These are phyloP conservation scores for Lactarius tabidus DNA, from an alignment of 768 basidiomycete species.

Conservation along the genomic window DNA sequence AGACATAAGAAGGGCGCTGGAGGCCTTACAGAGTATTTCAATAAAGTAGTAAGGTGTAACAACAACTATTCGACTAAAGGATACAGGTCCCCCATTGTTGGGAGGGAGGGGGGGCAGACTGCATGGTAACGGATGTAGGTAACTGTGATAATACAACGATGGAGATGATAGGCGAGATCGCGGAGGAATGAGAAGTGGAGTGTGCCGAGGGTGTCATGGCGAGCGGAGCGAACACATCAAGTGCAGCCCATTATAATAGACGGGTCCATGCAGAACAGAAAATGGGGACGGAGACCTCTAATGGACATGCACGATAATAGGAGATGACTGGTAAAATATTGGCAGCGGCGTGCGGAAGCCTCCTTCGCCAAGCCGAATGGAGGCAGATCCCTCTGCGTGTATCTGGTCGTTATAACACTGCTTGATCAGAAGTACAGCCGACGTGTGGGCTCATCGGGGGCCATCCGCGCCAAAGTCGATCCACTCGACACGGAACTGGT, in stretches of 20 bases:
- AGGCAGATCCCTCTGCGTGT: neutral
- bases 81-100: neutral
- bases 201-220: neutral
- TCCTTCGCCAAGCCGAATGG: neutral
- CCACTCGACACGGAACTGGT: slow-evolving; percentile 24
- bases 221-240: slow-evolving; percentile 13
- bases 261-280: neutral
- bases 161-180: slow-evolving; percentile 1
- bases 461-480: slow-evolving; percentile 13
- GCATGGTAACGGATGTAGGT: neutral
- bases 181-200: neutral
- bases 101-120: neutral
- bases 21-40: neutral
- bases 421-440: too few relatives aligned
- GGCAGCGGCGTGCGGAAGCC: neutral
- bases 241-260: slow-evolving; percentile 1
- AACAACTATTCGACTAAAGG: neutral
- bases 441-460: neutral
- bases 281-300: slow-evolving; percentile 2
- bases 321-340: neutral
- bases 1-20: neutral
- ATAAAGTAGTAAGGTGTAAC: neutral
- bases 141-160: neutral
- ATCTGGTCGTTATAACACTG: neutral
- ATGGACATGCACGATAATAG: neutral